Conservation (phyloP, 768 basidiomycete species). For the Pleurotus djamor region DNA sequence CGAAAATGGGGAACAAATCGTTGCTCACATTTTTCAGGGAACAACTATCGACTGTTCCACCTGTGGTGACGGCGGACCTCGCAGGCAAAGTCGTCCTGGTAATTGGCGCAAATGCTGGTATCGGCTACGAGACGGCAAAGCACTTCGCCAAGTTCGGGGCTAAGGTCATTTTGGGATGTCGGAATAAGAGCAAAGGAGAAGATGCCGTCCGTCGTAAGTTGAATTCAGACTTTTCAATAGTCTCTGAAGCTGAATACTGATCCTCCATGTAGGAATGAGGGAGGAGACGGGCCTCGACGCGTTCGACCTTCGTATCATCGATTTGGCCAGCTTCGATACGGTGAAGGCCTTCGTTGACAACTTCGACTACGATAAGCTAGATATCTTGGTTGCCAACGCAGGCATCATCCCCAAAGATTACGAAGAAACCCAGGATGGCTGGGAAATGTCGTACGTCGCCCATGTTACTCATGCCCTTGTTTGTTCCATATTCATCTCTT, state of each 20-base stretch:
- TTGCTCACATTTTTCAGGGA: neutral
- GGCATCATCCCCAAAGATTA: conserved; percentile 16
- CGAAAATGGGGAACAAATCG: neutral
- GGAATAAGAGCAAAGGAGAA: conserved; percentile 31
- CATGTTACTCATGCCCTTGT: neutral
- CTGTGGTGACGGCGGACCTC: neutral
- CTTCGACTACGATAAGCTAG: conserved; percentile 31
- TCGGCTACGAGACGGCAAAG: conserved; percentile 45
- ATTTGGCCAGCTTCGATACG: conserved; percentile 38
- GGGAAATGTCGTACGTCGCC: conserved; percentile 39
- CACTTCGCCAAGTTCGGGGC: conserved; percentile 45
- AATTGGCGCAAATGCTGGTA: conserved; percentile 41
- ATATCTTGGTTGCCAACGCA: conserved; percentile 46
- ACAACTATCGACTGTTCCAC: neutral
- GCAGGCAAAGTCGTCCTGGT: conserved; percentile 1
- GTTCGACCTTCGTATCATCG: conserved; percentile 37
- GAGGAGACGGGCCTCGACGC: conserved; percentile 28
- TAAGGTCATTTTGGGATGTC: conserved; percentile 35
- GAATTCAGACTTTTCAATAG: neutral
- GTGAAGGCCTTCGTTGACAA: conserved; percentile 35
- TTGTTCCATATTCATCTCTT: neutral
- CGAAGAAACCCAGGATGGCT: conserved; percentile 35
- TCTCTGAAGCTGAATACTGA: neutral
- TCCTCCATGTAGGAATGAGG: conserved; percentile 17
- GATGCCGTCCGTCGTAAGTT: conserved; percentile 32